A percentile compares a stretch with the other conserved stretches of the same genome.
These are phyloP conservation scores for Leccinum solheimii DNA, from an alignment of 1,284 basidiomycete genomes.

Conservation along the genomic window DNA sequence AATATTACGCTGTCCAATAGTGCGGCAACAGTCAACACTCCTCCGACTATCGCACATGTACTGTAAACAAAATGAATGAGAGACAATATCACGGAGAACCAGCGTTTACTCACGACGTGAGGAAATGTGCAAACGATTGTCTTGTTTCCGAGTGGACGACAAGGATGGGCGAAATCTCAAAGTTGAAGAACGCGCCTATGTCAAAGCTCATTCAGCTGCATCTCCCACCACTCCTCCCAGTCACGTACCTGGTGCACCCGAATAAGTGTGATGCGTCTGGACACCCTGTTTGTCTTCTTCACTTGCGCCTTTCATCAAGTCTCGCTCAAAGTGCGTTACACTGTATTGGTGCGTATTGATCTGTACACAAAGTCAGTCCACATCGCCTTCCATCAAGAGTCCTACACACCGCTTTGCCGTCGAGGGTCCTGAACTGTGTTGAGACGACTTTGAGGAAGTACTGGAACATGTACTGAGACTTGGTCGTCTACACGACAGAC, in stretches of 20 bases:
- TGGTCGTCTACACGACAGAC: constrained; percentile 48
- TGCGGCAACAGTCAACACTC: constrained; percentile 92
- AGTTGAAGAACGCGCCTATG: constrained; percentile 88
- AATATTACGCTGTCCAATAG: constrained; percentile 91
- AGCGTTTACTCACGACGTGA: constrained; percentile 77
- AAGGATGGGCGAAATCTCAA: constrained; percentile 96
- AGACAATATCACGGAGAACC: neutral
- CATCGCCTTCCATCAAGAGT: neutral
- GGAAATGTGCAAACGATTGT: constrained; percentile 95
- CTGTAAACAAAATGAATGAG: constrained; percentile 41
- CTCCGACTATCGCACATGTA: constrained; percentile 96
- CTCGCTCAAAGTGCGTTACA: constrained; percentile 94
- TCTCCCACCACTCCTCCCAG: constrained; percentile 3
- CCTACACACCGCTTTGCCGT: constrained; percentile 62
- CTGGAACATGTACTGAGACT: constrained; percentile 88
- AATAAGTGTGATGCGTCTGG: constrained; percentile 77
- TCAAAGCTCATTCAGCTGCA: neutral
- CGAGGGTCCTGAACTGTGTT: constrained; percentile 84
- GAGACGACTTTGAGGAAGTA: constrained; percentile 98
- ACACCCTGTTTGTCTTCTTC: constrained; percentile 72
- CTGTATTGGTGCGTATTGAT: constrained; percentile 90
- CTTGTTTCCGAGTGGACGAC: constrained; percentile 89
- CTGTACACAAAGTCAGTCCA: constrained; percentile 36
- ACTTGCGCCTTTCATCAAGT: constrained; percentile 61
- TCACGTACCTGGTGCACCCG: constrained; percentile 71